Conservation (phyloP, 78 protist genomes). For the Dictyostelium firmibasis region DNA sequence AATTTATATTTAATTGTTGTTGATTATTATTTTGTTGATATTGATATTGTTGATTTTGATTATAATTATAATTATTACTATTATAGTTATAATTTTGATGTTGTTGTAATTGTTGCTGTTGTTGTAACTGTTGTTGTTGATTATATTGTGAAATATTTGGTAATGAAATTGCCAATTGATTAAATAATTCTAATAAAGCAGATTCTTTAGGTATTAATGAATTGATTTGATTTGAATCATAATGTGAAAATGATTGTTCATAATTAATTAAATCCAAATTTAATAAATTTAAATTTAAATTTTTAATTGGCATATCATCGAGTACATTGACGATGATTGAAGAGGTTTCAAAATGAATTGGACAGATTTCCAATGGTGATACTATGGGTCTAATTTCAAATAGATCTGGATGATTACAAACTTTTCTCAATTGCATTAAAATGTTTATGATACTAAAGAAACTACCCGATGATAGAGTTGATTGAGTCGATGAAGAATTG, state of each 20-base stretch:
- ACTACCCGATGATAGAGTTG: constrained; percentile 64
- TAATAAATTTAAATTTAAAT: constrained; percentile 29
- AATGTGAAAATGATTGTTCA: background rate
- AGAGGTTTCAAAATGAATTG: background rate
- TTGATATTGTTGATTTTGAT: background rate
- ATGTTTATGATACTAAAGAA: constrained; percentile 85
- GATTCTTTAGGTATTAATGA: constrained; percentile 7
- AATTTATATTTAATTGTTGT: background rate
- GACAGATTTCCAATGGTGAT: constrained; percentile 49
- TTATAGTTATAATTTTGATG: background rate
- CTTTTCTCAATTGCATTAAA: constrained; percentile 96
- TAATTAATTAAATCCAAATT: constrained; percentile 32
- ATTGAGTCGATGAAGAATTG: constrained; percentile 25
- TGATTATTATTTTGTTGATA: background rate
- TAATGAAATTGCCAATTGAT: background rate
- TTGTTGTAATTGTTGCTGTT: background rate
- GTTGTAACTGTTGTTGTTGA: background rate
- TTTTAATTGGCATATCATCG: constrained; percentile 7
- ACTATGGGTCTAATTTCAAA: constrained; percentile 85
- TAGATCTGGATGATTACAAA: constrained; percentile 95
- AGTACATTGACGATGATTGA: background rate
- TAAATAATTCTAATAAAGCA: background rate
- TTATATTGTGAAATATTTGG: constrained; percentile 3
- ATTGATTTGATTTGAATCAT: constrained; percentile 10
- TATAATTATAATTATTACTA: background rate